Evolutionary conservation across 2,329 filamentous ascomycete genomes (phyloP), one percentile per base, ranked within the genome.

Genomic region (Claviceps spartinae): DNA sequence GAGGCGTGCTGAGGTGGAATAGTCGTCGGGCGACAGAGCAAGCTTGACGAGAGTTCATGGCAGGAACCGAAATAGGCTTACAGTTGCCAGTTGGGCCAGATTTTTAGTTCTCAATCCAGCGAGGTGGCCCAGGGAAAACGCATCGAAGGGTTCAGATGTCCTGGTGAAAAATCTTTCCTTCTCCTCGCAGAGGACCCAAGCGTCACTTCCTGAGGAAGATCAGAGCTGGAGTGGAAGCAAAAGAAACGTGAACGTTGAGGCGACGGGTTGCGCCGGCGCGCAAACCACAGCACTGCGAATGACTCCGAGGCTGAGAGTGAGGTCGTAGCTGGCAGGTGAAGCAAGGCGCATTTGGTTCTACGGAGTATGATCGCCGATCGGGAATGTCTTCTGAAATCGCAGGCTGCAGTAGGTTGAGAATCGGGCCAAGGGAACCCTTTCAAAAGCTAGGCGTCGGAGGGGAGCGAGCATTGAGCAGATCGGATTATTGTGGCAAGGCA

Each of bases 11-110:
- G 18, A 38, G 37, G 37, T 48, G 45, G 43, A 48, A 42, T 26
- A 58, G 46, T 42, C 48, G 54, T 42, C 53, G 55, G 7, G 55
- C 51, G 45, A 56, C 48, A 37, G 52, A 50, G 47, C 47, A 49
- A 45, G 54, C 45, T 11, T 50, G 50, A 42, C 52, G 52, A 46
- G 38, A 42, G 40, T 51, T 53, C 58, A 59, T 59, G 51, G 51
- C 53, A 26, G 43, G 24, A 24, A 18, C 20, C 16, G 4, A 42
- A n/a, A 22, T n/a, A 41, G 24, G 30, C 22, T 16, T n/a, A 30
- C 30, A 18, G 30, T 40, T 11, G 9, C 26, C 24, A 34, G 26
- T 16, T 16, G 22, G 16, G n/a, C n/a, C 49, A 46, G 34, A 20
- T 11, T 18, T 26, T 8, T 11, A 11, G n/a, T 34, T 16, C 18